Conservation (phyloP, 164 flowering plant genomes). For the Dillenia turbinata region DNA sequence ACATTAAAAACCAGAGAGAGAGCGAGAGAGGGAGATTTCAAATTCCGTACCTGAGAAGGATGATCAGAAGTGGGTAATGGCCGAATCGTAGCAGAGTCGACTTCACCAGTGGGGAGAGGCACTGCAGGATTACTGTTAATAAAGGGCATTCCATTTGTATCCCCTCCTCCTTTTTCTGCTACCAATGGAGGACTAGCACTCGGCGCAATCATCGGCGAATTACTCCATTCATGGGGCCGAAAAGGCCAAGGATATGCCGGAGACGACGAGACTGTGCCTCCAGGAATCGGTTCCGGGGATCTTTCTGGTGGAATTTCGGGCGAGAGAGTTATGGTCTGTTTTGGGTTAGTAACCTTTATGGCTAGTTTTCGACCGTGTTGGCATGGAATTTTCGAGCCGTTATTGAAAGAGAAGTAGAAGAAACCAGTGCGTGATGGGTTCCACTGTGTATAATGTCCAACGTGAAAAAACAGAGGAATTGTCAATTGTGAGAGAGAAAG, state of each 20-base stretch:
- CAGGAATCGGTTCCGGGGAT: slow-evolving; percentile 45
- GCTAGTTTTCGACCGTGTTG: slow-evolving; percentile 53
- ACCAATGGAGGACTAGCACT: slow-evolving; percentile 24
- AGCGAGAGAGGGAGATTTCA: not conserved
- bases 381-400: slow-evolving; percentile 52
- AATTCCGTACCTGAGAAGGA: slow-evolving; percentile 26
- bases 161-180: slow-evolving; percentile 39
- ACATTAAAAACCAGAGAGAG: not conserved
- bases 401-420: slow-evolving; percentile 84
- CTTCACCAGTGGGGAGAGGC: slow-evolving; percentile 90
- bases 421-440: slow-evolving; percentile 68
- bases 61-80: slow-evolving; percentile 58
- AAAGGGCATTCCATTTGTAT: slow-evolving; percentile 48
- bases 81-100: slow-evolving; percentile 66
- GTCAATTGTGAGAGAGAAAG: not conserved
- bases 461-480: not conserved
- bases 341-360: slow-evolving; percentile 32
- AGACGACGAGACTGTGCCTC: slow-evolving; percentile 53
- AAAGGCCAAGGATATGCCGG: slow-evolving; percentile 59
- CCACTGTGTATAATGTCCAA: slow-evolving; percentile 44
- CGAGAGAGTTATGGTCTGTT: slow-evolving; percentile 15
- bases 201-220: slow-evolving; percentile 34
- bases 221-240: slow-evolving; percentile 31
- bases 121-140: slow-evolving; percentile 90
- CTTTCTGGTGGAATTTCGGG: slow-evolving; percentile 30